Base-by-base conservation (phyloP, 177 flowering plant genomes). In the Telopea speciosissima region DNA sequence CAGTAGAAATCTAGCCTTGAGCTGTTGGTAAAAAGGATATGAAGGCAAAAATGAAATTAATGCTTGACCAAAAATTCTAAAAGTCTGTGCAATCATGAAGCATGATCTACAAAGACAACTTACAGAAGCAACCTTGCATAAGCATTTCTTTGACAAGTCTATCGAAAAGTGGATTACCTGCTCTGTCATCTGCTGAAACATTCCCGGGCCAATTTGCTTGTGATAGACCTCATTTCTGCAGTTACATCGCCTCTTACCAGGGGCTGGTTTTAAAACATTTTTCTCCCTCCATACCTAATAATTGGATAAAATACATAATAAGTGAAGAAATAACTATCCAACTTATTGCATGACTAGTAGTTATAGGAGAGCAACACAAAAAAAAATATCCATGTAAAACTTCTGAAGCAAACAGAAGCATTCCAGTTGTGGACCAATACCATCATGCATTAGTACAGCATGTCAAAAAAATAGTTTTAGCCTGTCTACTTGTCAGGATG, bases 121-220 rank as follows among this genome's bases (percentile, higher is more conserved):
- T 16, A 49, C 14, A 12, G 17, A 0, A 49, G 54, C 19, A 12
- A 49, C 14, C 40, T 12, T 49, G 54, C 54, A 49, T 16, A 49
- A 49, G 54, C 54, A 49, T 16, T 49, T 49, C 54, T 49, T 49
- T 49, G 3, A 49, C 4, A 60, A 59, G 22, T 24, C 17, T 24
- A 45, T 17, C 54, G 3, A 49, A 24, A 2, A 42, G 28, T 23
- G 2, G 22, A 67, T 66, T 83, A 93, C 99, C 97, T 96, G 93
- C 81, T 96, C 97, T 23, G 99, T 93, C 87, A 93, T 88, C 85
- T 96, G 99, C 81, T 96, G 99, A 80, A 88, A 93, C 99, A 96
- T 96, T 68, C 97, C 98, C 5, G 98, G 99, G 72, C 95, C 99
- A 73, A 96, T 91, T 84, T 96, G 99, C 79, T 79, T 85, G 82